phyloP scores from a whole-genome alignment of 257 asterid species.

The Anisodus acutangulus region DNA sequence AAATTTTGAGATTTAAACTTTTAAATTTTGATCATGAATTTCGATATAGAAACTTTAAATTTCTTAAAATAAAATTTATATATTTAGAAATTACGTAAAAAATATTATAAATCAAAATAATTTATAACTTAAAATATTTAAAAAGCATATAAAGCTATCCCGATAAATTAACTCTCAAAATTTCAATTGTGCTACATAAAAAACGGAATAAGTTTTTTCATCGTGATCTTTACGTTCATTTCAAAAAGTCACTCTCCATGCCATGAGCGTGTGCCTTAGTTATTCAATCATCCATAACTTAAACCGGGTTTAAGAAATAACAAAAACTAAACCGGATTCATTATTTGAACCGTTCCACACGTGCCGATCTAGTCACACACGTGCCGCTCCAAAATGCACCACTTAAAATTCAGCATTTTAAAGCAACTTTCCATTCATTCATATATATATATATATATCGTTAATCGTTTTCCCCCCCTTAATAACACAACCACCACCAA shows the following conservation, averaged over 20 bases:
- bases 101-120: too few relatives aligned
- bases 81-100: too few relatives aligned
- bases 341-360: background rate
- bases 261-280: background rate
- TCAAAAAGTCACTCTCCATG: background rate
- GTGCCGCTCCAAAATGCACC: conserved; percentile 29
- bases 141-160: too few relatives aligned
- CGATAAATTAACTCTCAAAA: too few relatives aligned
- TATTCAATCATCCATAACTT: background rate
- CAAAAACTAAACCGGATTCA: conserved; percentile 5
- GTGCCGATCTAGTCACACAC: background rate
- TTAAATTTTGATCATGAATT: too few relatives aligned
- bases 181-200: too few relatives aligned
- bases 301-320: background rate
- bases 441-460: background rate
- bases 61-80: too few relatives aligned
- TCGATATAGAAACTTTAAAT: too few relatives aligned
- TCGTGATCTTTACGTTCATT: background rate
- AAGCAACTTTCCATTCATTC: background rate
- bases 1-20: too few relatives aligned
- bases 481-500: background rate
- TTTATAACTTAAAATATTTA: too few relatives aligned
- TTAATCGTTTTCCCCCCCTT: background rate
- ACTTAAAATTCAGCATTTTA: conserved; percentile 23
- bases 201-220: background rate